A percentile compares a stretch with the other conserved stretches of the same genome.
These are phyloP conservation scores for Termitomyces sp. DNA, from an alignment of 768 basidiomycete genomes.

Conservation along the genomic window DNA sequence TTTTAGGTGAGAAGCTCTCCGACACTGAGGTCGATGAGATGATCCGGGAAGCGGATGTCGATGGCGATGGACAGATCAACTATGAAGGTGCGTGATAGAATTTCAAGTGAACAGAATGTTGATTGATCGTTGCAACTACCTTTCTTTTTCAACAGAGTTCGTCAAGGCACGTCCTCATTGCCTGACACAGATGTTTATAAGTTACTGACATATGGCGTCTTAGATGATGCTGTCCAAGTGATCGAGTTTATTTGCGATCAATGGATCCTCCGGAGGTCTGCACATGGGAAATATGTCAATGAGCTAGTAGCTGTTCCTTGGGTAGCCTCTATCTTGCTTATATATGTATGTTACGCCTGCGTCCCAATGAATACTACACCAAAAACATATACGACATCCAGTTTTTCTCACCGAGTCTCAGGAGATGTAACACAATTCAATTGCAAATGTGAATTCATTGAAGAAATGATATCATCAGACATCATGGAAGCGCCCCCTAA, in stretches of 20 bases:
- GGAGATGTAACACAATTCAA: too few species aligned
- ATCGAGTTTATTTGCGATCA: conserved; percentile 9
- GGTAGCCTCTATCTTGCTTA: conserved; percentile 15
- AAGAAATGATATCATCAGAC: conserved; percentile 7
- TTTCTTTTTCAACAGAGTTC: conserved; percentile 50
- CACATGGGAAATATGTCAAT: not conserved
- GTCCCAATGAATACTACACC: not conserved
- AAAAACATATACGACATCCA: not conserved
- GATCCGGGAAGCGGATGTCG: conserved; percentile 94
- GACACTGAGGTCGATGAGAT: conserved; percentile 92
- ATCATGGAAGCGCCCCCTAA: not conserved
- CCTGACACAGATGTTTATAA: not conserved
- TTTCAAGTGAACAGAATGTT: not conserved
- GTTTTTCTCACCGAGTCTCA: too few species aligned
- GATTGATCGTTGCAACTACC: conserved; percentile 3
- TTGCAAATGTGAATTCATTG: too few species aligned
- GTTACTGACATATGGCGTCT: conserved; percentile 1
- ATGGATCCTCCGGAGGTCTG: conserved; percentile 3
- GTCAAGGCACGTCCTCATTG: conserved; percentile 48
- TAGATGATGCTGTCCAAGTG: conserved; percentile 78
- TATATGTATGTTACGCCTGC: conserved; percentile 13
- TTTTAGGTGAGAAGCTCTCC: conserved; percentile 75
- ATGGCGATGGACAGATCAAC: conserved; percentile 93
- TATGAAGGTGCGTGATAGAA: conserved; percentile 57
- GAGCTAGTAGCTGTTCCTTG: conserved; percentile 1